Evolutionary conservation across 352 stramenopile species (phyloP).

Genomic region (Phytophthora rubi): DNA sequence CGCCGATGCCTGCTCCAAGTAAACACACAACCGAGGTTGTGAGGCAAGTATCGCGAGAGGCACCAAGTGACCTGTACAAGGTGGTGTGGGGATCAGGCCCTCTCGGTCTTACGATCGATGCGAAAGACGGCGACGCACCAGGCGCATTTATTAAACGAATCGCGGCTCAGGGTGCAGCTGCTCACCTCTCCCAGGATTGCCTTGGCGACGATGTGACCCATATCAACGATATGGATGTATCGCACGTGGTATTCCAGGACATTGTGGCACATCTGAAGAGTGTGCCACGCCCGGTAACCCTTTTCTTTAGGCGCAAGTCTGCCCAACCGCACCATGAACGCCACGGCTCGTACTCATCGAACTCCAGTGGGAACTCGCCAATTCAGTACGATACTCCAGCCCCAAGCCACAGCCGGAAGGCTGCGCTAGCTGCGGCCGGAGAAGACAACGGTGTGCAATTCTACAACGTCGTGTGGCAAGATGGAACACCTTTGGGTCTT

Average conservation of each 20-base stretch:
- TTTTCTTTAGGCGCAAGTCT: slow-evolving; percentile 70
- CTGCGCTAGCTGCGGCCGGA: slow-evolving; percentile 31
- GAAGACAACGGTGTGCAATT: slow-evolving; percentile 59
- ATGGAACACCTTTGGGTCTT: slow-evolving; percentile 73
- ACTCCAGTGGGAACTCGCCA: slow-evolving; percentile 37
- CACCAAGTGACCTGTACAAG: slow-evolving; percentile 68
- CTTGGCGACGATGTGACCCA: slow-evolving; percentile 82
- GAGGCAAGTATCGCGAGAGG: slow-evolving; percentile 43
- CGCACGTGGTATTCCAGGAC: slow-evolving; percentile 71
- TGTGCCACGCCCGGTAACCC: slow-evolving; percentile 77
- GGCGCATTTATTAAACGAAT: slow-evolving; percentile 89
- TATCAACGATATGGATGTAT: slow-evolving; percentile 89
- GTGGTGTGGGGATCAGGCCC: slow-evolving; percentile 80
- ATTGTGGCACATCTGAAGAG: slow-evolving; percentile 84
- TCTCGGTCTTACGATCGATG: slow-evolving; percentile 84
- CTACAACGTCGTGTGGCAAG: slow-evolving; percentile 88
- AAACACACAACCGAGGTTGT: slow-evolving; percentile 37
- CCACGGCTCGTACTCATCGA: slow-evolving; percentile 52
- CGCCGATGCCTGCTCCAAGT: slow-evolving; percentile 24
- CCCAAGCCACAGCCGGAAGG: slow-evolving; percentile 43
- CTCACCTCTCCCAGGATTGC: slow-evolving; percentile 81
- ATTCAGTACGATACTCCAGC: slow-evolving; percentile 51
- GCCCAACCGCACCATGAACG: slow-evolving; percentile 30
- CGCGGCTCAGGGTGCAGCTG: slow-evolving; percentile 68
- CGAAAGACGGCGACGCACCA: slow-evolving; percentile 46